Conservation (phyloP, 192 early-diverging fungal genomes). For the Coemansia sp. region DNA sequence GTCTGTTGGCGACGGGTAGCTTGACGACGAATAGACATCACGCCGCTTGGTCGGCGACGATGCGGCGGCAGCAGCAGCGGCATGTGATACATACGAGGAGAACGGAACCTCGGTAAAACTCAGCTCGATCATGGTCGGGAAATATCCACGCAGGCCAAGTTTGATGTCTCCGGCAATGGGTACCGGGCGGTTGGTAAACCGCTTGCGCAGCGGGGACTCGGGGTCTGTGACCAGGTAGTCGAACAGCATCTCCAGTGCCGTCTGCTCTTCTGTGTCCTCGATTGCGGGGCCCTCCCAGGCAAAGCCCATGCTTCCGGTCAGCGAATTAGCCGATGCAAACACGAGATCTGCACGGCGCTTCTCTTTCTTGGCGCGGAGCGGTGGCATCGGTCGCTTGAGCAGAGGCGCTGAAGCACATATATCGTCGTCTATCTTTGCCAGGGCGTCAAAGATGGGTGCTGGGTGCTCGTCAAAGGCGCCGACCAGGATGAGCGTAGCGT, state of each 20-base stretch:
- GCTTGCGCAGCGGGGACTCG: conserved; percentile 69
- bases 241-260: conserved; percentile 76
- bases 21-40: conserved; percentile 26
- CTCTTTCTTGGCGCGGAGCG: conserved; percentile 38
- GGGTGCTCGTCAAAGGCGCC: conserved; percentile 53
- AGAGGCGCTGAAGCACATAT: conserved; percentile 31
- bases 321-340: conserved; percentile 69
- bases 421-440: conserved; percentile 29
- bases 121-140: conserved; percentile 64
- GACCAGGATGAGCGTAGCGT: conserved; percentile 69
- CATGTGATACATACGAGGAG: conserved; percentile 38
- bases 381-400: conserved; percentile 47
- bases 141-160: conserved; percentile 59
- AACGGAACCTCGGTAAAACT: conserved; percentile 61
- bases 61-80: conserved; percentile 33
- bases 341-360: conserved; percentile 56
- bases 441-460: conserved; percentile 56
- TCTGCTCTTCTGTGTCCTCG: conserved; percentile 63
- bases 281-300: conserved; percentile 80
- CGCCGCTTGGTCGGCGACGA: conserved; percentile 36
- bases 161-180: conserved; percentile 72
- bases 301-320: conserved; percentile 69
- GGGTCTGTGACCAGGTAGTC: conserved; percentile 70
- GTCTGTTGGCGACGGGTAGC: conserved; percentile 49
- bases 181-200: conserved; percentile 71